A percentile compares a stretch with the other conserved stretches of the same genome.
These are phyloP conservation scores for Colletotrichum destructivum DNA, from an alignment of 2,329 filamentous ascomycete genomes.

Conservation along the genomic window DNA sequence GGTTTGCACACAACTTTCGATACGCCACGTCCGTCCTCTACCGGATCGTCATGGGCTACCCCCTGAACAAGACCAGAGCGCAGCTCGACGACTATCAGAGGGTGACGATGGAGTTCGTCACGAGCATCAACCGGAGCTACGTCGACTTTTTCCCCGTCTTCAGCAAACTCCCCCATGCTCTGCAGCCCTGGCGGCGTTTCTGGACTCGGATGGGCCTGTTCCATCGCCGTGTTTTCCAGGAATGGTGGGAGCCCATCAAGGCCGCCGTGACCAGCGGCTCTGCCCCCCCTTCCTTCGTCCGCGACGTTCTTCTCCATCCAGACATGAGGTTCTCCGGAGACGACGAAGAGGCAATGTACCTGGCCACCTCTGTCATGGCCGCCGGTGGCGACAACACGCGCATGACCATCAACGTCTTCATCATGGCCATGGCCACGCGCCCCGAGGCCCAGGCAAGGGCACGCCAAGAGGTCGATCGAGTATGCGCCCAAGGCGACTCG, in stretches of 20 bases:
- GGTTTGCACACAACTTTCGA: slow-evolving; percentile 57
- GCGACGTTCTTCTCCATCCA: slow-evolving; percentile 51
- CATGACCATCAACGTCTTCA: slow-evolving; percentile 51
- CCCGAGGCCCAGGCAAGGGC: slow-evolving; percentile 53
- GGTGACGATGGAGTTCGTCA: slow-evolving; percentile 55
- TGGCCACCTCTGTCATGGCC: slow-evolving; percentile 56
- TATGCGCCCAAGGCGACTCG: slow-evolving; percentile 53
- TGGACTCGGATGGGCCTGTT: slow-evolving; percentile 53
- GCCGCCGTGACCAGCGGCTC: slow-evolving; percentile 46
- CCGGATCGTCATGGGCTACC: slow-evolving; percentile 53
- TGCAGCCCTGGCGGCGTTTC: slow-evolving; percentile 53
- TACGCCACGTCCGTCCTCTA: slow-evolving; percentile 57
- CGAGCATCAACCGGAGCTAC: slow-evolving; percentile 52
- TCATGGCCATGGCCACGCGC: slow-evolving; percentile 49
- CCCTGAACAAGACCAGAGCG: slow-evolving; percentile 45
- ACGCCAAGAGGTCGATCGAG: slow-evolving; percentile 59
- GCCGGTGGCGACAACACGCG: slow-evolving; percentile 62
- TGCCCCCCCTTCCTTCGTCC: slow-evolving; percentile 54
- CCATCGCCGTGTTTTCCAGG: slow-evolving; percentile 51
- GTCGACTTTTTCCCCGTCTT: slow-evolving; percentile 57
- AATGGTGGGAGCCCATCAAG: slow-evolving; percentile 53
- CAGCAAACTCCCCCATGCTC: slow-evolving; percentile 47
- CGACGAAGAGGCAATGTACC: slow-evolving; percentile 57
- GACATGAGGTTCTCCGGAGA: slow-evolving; percentile 48
- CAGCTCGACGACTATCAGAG: slow-evolving; percentile 49